phyloP scores from a whole-genome alignment of 2,329 filamentous ascomycete species.

The Fusarium devonianum region DNA sequence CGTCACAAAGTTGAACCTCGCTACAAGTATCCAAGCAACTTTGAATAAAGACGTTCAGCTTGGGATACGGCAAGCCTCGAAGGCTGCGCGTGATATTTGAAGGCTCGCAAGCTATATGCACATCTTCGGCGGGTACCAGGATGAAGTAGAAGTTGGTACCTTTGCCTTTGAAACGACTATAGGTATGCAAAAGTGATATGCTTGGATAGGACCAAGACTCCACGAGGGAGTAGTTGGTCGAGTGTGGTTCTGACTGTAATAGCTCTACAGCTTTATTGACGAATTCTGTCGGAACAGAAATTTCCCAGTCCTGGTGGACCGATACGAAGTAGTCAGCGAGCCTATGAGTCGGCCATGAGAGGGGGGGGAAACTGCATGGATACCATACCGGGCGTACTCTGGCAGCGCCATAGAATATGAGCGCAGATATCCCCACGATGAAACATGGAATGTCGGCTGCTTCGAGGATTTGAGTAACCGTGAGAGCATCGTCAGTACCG shows the following conservation, averaged over 20 bases:
- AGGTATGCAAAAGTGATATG: constrained; percentile 1
- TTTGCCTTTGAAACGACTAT: background rate
- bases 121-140: background rate
- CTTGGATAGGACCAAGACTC: background rate
- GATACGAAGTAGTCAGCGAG: background rate
- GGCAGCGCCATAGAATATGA: constrained; percentile 2
- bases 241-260: background rate
- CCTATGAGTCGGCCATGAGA: background rate
- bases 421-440: background rate
- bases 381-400: background rate
- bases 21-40: background rate
- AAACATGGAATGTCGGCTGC: background rate
- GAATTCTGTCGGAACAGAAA: constrained; percentile 1
- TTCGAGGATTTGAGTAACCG: background rate
- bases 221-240: background rate
- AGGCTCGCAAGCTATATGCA: background rate
- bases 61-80: constrained; percentile 1
- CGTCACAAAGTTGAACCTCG: background rate
- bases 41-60: background rate
- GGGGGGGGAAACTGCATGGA: background rate
- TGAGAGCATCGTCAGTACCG: background rate
- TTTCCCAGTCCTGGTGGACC: constrained; percentile 1
- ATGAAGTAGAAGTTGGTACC: constrained; percentile 2
- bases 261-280: background rate
- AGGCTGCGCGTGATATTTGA: background rate